phyloP scores from a whole-genome alignment of 805 yeast species.

The Cyberlindnera meyerae region DNA sequence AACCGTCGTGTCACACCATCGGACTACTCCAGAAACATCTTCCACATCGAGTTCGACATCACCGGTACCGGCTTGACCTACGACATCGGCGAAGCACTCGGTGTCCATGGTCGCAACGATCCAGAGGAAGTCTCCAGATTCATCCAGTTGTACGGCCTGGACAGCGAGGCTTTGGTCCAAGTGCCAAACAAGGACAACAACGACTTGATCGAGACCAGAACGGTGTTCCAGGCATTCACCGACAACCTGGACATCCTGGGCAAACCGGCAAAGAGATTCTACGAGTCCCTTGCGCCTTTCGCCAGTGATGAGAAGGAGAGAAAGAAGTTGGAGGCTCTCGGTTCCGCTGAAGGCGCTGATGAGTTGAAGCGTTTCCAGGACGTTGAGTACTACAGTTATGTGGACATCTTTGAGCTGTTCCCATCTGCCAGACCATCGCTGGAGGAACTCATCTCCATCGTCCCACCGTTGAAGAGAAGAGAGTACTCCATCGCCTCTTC shows the following conservation, averaged over 20 bases:
- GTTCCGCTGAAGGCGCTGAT: conserved; percentile 76
- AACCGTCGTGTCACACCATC: conserved; percentile 87
- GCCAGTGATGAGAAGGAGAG: conserved; percentile 69
- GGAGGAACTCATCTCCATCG: conserved; percentile 61
- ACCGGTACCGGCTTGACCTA: conserved; percentile 87
- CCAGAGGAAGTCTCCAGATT: conserved; percentile 60
- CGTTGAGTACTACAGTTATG: conserved; percentile 73
- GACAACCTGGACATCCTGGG: conserved; percentile 88
- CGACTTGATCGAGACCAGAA: conserved; percentile 59
- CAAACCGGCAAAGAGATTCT: conserved; percentile 92
- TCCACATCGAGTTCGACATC: conserved; percentile 92
- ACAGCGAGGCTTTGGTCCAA: conserved; percentile 63
- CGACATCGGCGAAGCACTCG: conserved; percentile 94
- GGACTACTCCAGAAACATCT: conserved; percentile 89
- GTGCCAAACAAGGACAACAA: conserved; percentile 65
- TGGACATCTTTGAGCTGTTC: conserved; percentile 76
- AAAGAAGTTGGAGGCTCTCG: conserved; percentile 54
- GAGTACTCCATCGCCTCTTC: conserved; percentile 98
- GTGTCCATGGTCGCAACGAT: conserved; percentile 87
- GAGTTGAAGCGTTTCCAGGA: conserved; percentile 83
- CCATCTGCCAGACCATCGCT: conserved; percentile 75
- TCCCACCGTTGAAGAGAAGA: conserved; percentile 90
- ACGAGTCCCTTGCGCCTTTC: conserved; percentile 70
- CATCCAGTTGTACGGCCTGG: conserved; percentile 64
- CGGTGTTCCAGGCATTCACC: conserved; percentile 72